Evolutionary conservation across 768 basidiomycete species (phyloP), one percentile per base, ranked within the genome.

Genomic region (Lactarius trivialis): DNA sequence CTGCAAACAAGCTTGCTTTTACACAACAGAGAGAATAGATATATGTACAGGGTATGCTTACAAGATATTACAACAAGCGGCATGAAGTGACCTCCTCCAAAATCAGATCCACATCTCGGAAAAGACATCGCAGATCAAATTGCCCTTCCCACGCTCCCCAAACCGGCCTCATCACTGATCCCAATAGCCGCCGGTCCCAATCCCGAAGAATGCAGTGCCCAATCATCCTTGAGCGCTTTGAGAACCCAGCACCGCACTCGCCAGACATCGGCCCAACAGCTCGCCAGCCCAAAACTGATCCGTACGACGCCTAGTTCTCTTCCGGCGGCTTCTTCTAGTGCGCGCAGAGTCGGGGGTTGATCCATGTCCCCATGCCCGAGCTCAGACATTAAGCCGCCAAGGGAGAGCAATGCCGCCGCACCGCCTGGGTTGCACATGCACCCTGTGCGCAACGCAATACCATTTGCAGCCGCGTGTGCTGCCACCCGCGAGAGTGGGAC

Each of bases 341-440:
- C 85, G 2, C 48, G 58, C 7, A 64, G 24, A 4, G 58, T 64
- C 28, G 76, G 74, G 54, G 87, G 76, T 1, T 58, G 57, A 21
- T 15, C 49, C 6, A 83, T 85, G 43, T 83, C 79, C 5, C 86
- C 86, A 1, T 78, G 74, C 64, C 78, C 82, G 0, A 91, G 78
- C 15, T 71, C 74, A 6, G 77, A 74, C 89, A 91, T 91, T 60
- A 85, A 78, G 21, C 80, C 76, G 61, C 84, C 74, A 33, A 91
- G 80, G 0, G 85, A 85, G 5, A 91, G 78, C 17, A 93, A 74
- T 5, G 86, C 81, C 1, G 88, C 84, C 0, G 89, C 88, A 19
- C 85, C 91, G 11, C 91, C 91, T 17, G 91, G 89, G 66, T 93
- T 93, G 70, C 91, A 93, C 83, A 92, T 86, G 71, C 91, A 93